A percentile compares a stretch with the other conserved stretches of the same genome.
These are phyloP conservation scores for Pulveroboletus sp. DNA, from an alignment of 768 basidiomycete species.

Conservation along the genomic window DNA sequence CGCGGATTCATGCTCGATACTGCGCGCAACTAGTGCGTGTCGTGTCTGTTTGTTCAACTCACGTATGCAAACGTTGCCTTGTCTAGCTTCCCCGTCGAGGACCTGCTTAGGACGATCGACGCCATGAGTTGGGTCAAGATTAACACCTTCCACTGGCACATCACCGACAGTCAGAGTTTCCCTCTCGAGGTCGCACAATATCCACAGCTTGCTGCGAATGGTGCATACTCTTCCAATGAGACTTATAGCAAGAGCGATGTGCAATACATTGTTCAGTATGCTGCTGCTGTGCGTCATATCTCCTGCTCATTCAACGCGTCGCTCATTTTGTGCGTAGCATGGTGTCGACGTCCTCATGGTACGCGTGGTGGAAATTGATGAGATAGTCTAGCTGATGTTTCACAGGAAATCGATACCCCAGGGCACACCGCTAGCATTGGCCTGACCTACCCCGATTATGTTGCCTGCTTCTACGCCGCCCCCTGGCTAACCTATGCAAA, in stretches of 20 bases:
- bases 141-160: conserved; percentile 83
- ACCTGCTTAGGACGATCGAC: conserved; percentile 45
- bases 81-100: conserved; percentile 36
- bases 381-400: background rate
- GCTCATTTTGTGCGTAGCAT: conserved; percentile 36
- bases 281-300: conserved; percentile 57
- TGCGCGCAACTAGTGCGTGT: conserved; percentile 39
- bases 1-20: conserved; percentile 48
- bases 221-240: conserved; percentile 60
- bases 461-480: conserved; percentile 59
- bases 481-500: conserved; percentile 63
- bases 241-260: conserved; percentile 60
- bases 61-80: background rate
- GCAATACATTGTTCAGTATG: conserved; percentile 60
- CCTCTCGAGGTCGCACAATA: conserved; percentile 64
- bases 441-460: conserved; percentile 63
- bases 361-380: background rate
- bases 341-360: conserved; percentile 72
- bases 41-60: background rate
- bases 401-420: conserved; percentile 80
- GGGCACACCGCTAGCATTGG: conserved; percentile 75
- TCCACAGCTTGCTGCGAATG: conserved; percentile 56
- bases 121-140: conserved; percentile 55
- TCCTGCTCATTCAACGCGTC: background rate
- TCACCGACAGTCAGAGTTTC: conserved; percentile 80